Conservation (phyloP, 768 basidiomycete species). For the Lyophyllum decastes region DNA sequence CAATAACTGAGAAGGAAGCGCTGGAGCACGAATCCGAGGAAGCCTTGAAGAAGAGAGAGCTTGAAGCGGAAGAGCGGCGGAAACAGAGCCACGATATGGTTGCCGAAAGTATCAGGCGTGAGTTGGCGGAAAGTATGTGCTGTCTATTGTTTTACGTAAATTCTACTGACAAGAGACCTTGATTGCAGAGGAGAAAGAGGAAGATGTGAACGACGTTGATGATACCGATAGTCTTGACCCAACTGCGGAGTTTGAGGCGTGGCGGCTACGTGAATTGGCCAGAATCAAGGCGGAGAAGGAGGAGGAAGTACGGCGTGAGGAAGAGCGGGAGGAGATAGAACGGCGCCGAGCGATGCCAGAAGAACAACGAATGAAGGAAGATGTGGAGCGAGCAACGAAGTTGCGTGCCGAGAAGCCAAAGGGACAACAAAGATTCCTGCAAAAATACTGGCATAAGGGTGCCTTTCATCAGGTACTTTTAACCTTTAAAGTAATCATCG, state of each 20-base stretch:
- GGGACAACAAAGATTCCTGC: constrained; percentile 88
- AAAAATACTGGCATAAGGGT: constrained; percentile 99
- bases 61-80: constrained; percentile 79
- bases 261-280: constrained; percentile 92
- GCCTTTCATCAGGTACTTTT: constrained; percentile 88
- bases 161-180: neutral
- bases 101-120: constrained; percentile 90
- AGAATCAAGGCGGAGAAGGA: constrained; percentile 95
- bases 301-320: constrained; percentile 75
- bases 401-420: constrained; percentile 86
- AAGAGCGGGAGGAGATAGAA: constrained; percentile 90
- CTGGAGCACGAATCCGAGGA: constrained; percentile 78
- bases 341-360: constrained; percentile 90
- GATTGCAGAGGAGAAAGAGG: constrained; percentile 84
- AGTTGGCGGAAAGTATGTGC: constrained; percentile 85
- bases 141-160: neutral
- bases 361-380: constrained; percentile 89
- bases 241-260: constrained; percentile 89
- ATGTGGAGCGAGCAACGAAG: constrained; percentile 83
- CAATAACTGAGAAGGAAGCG: constrained; percentile 68
- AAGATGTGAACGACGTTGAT: constrained; percentile 83
- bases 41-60: constrained; percentile 63
- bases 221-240: constrained; percentile 95
- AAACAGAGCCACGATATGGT: constrained; percentile 91
- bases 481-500: neutral